Conservation (phyloP, 164 flowering plant species). For the Saururus chinensis region DNA sequence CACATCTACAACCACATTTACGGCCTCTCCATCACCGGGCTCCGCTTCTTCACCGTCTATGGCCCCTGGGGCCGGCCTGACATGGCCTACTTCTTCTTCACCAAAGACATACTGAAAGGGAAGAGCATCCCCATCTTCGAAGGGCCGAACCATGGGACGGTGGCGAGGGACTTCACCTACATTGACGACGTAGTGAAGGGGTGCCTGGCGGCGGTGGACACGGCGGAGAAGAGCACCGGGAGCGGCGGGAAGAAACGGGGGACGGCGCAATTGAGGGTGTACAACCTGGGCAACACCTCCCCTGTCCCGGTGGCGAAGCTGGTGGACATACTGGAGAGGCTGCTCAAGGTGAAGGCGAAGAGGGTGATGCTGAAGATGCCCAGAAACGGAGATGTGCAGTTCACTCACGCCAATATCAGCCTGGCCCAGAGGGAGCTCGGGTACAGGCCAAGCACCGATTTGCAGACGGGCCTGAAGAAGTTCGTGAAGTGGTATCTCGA, state of each 20-base stretch:
- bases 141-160: constrained; percentile 66
- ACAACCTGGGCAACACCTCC: constrained; percentile 70
- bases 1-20: constrained; percentile 83
- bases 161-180: constrained; percentile 88
- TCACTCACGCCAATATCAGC: constrained; percentile 86
- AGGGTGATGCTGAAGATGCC: constrained; percentile 67
- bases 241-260: constrained; percentile 93
- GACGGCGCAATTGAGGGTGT: constrained; percentile 73
- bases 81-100: constrained; percentile 93
- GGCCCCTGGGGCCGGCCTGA: constrained; percentile 98
- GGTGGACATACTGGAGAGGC: constrained; percentile 75
- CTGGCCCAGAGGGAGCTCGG: constrained; percentile 72
- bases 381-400: constrained; percentile 85
- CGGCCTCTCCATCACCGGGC: constrained; percentile 81
- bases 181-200: constrained; percentile 77
- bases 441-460: constrained; percentile 79
- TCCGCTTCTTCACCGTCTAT: constrained; percentile 87
- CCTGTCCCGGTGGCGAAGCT: constrained; percentile 75
- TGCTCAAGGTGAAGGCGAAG: constrained; percentile 78
- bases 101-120: constrained; percentile 70
- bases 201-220: constrained; percentile 53
- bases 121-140: constrained; percentile 69
- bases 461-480: constrained; percentile 86
- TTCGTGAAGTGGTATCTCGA: constrained; percentile 60
- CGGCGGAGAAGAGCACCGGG: constrained; percentile 73